Conservation (phyloP, 2,329 filamentous ascomycete species). For the Endoconidiophora polonica region DNA sequence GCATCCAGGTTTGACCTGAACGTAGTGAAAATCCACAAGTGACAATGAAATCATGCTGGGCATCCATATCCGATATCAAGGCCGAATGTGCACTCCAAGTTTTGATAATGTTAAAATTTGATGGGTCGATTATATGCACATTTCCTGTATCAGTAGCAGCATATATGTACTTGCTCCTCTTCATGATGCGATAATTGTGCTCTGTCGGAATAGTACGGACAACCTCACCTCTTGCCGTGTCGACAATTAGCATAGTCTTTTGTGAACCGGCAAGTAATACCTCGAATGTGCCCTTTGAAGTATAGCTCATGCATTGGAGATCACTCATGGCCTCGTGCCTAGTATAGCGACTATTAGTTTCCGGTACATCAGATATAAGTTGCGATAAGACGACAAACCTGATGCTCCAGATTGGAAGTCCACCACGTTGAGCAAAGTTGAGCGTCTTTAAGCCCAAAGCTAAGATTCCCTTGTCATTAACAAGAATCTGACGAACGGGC, state of each 20-base stretch:
- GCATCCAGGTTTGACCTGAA: conserved; percentile 54
- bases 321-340: conserved; percentile 42
- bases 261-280: conserved; percentile 81
- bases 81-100: conserved; percentile 82
- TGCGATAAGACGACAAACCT: conserved; percentile 31
- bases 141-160: conserved; percentile 70
- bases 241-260: conserved; percentile 63
- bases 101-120: conserved; percentile 62
- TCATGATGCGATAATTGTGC: conserved; percentile 80
- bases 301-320: conserved; percentile 88
- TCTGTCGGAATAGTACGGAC: conserved; percentile 54
- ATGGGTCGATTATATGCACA: conserved; percentile 72
- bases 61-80: conserved; percentile 91
- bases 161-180: conserved; percentile 76
- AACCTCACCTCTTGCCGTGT: conserved; percentile 53
- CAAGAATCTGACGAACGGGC: conserved; percentile 69
- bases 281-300: conserved; percentile 65
- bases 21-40: conserved; percentile 87
- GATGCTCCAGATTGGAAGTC: conserved; percentile 77
- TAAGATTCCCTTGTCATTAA: conserved; percentile 81
- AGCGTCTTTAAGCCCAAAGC: conserved; percentile 69
- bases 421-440: conserved; percentile 74
- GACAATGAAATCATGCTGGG: conserved; percentile 83
- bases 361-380: background rate
- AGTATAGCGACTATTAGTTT: background rate